Percentiles rank a stretch among this genome's conserved stretches.
Evolutionary conservation across 2,329 filamentous ascomycete species (phyloP).

Genomic region (Chrysoporthe cubensis): DNA sequence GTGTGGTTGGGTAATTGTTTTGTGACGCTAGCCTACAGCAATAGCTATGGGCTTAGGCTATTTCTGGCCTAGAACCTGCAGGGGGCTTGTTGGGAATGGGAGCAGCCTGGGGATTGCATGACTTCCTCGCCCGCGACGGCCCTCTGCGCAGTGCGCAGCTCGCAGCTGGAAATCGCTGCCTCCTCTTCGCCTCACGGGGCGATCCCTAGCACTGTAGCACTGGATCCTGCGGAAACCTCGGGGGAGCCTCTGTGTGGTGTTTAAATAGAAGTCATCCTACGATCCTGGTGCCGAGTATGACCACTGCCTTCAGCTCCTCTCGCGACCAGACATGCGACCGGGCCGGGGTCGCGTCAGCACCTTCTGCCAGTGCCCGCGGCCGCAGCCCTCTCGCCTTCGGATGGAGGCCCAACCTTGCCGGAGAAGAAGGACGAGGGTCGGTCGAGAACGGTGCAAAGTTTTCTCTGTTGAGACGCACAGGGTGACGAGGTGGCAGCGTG

Average conservation of each 20-base stretch:
- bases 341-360: constrained; percentile 10
- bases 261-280: constrained; percentile 24
- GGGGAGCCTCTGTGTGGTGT: constrained; percentile 12
- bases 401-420: neutral
- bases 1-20: constrained; percentile 15
- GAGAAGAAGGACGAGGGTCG: neutral
- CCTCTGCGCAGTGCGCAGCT: too few relatives aligned
- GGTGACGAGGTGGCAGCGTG: constrained; percentile 2
- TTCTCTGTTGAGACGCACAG: neutral
- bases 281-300: constrained; percentile 9
- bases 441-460: neutral
- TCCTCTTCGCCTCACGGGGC: neutral
- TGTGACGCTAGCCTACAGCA: constrained; percentile 15
- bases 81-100: neutral
- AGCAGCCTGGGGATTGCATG: constrained; percentile 2
- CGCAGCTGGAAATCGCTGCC: neutral
- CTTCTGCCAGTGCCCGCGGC: neutral
- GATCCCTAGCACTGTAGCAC: neutral
- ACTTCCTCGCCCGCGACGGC: too few relatives aligned
- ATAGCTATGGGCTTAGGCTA: constrained; percentile 19
- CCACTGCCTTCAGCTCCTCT: constrained; percentile 1
- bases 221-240: constrained; percentile 11
- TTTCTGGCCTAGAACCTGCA: constrained; percentile 16
- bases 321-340: neutral
- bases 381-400: neutral